Conservation (phyloP, 495 filamentous ascomycete species). For the Pyrenula aspistea region DNA sequence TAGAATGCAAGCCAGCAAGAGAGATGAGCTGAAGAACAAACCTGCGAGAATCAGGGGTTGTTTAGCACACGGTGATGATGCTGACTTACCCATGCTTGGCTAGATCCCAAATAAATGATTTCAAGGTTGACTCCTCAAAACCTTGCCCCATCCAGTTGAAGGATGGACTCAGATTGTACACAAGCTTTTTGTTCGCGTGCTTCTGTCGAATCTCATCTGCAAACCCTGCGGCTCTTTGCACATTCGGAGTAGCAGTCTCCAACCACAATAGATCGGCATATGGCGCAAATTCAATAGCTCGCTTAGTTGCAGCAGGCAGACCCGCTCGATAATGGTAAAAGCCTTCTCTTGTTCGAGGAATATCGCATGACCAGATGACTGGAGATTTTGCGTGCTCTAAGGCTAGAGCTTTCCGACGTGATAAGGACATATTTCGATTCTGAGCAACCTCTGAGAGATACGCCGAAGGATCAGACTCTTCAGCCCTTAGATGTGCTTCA, state of each 20-base stretch:
- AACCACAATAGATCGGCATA: slow-evolving; percentile 96
- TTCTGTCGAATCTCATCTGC: slow-evolving; percentile 55
- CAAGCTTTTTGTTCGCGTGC: slow-evolving; percentile 70
- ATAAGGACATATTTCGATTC: slow-evolving; percentile 62
- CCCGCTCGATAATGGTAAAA: slow-evolving; percentile 93
- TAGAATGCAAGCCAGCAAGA: slow-evolving; percentile 80
- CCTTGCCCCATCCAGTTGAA: slow-evolving; percentile 99
- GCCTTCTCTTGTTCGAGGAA: slow-evolving; percentile 85
- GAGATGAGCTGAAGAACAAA: slow-evolving; percentile 92
- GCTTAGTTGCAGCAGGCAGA: slow-evolving; percentile 80
- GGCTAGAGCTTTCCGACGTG: slow-evolving; percentile 61
- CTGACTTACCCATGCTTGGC: slow-evolving; percentile 62
- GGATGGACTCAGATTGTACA: slow-evolving; percentile 90
- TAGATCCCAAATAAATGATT: slow-evolving; percentile 91
- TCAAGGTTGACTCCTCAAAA: slow-evolving; percentile 65
- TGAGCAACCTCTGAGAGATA: slow-evolving; percentile 49
- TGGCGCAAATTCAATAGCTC: slow-evolving; percentile 79
- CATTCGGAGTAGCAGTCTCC: slow-evolving; percentile 81
- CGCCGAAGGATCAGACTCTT: slow-evolving; percentile 37
- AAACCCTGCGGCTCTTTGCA: slow-evolving; percentile 62
- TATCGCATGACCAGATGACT: slow-evolving; percentile 79
- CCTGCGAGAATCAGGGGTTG: slow-evolving; percentile 11
- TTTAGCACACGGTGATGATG: background rate
- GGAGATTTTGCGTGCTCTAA: slow-evolving; percentile 48
- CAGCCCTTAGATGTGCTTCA: slow-evolving; percentile 53